These are phyloP conservation scores for Xanthoconium stramineum DNA, from an alignment of 768 basidiomycete genomes.

Conservation along the genomic window DNA sequence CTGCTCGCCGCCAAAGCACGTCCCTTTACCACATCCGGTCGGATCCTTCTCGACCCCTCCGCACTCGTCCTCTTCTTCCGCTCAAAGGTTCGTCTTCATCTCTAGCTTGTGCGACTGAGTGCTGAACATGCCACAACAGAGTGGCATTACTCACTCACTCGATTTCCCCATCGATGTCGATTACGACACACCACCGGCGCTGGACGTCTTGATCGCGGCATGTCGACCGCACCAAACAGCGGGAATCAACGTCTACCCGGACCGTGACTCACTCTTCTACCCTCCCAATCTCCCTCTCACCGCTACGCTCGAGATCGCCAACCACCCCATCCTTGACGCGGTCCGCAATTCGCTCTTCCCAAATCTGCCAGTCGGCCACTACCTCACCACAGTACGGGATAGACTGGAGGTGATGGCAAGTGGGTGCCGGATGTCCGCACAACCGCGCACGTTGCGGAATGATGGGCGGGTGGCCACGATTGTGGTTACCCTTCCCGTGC, in stretches of 20 bases:
- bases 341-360: constrained; percentile 73
- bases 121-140: constrained; percentile 37
- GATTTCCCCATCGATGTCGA: constrained; percentile 81
- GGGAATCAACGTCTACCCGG: constrained; percentile 48
- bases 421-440: constrained; percentile 57
- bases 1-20: constrained; percentile 57
- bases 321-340: constrained; percentile 79
- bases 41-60: constrained; percentile 67
- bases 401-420: constrained; percentile 64
- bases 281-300: constrained; percentile 71
- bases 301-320: constrained; percentile 73
- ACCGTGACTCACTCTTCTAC: constrained; percentile 68
- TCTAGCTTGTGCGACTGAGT: neutral
- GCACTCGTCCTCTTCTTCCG: constrained; percentile 74
- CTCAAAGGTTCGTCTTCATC: constrained; percentile 52
- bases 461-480: constrained; percentile 75
- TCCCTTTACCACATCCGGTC: constrained; percentile 63
- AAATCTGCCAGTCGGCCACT: constrained; percentile 61
- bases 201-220: constrained; percentile 74
- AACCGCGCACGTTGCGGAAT: constrained; percentile 49
- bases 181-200: constrained; percentile 69
- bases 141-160: constrained; percentile 74
- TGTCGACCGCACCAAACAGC: constrained; percentile 64
- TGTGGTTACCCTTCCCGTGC: constrained; percentile 69
- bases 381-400: constrained; percentile 66